These are phyloP conservation scores for Escallonia rubra DNA, from an alignment of 129 eudicot species.

Conservation along the genomic window DNA sequence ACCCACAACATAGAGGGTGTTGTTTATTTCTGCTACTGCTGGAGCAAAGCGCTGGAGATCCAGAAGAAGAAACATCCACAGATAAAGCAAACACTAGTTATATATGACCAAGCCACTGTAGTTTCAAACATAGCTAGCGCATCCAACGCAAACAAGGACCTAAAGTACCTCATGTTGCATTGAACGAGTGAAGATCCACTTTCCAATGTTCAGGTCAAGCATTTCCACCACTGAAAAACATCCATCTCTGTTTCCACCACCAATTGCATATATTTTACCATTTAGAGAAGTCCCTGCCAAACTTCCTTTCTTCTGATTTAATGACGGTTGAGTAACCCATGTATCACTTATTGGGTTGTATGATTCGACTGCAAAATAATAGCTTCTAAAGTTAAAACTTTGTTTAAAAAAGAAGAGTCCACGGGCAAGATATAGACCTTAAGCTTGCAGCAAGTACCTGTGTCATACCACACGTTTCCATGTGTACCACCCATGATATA, in stretches of 20 bases:
- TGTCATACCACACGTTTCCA: constrained; percentile 34
- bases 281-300: constrained; percentile 47
- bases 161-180: constrained; percentile 64
- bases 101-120: neutral
- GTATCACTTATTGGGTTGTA: constrained; percentile 36
- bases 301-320: constrained; percentile 42
- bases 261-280: constrained; percentile 56
- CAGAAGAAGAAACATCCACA: neutral
- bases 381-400: too few species aligned
- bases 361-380: constrained; percentile 54
- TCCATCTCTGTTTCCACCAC: constrained; percentile 52
- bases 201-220: constrained; percentile 45
- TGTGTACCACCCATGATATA: constrained; percentile 53
- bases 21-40: constrained; percentile 54
- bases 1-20: constrained; percentile 68
- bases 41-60: constrained; percentile 62
- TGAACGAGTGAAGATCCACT: constrained; percentile 46
- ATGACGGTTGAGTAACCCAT: constrained; percentile 53
- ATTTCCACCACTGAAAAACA: constrained; percentile 65
- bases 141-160: neutral
- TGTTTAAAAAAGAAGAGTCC: too few species aligned
- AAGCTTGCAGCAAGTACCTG: constrained; percentile 34
- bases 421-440: neutral
- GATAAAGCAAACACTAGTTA: neutral
- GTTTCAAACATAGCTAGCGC: neutral